Base-by-base conservation (phyloP, 768 basidiomycete genomes). In the Pleurotus ostreatus region DNA sequence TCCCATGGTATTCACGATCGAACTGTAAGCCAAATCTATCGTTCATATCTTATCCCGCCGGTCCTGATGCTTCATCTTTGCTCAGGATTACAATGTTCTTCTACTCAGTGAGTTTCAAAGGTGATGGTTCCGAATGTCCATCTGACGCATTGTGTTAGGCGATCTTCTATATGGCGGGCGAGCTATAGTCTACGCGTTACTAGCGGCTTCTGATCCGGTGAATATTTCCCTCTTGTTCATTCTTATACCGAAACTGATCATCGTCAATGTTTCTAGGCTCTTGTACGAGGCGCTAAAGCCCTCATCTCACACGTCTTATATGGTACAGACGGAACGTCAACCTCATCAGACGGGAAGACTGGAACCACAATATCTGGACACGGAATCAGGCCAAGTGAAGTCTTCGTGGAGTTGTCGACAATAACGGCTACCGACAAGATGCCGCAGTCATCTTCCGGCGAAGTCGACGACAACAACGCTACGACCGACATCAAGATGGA, bases 121-220 rank as follows among this genome's bases (percentile, higher is more conserved):
- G 2, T 13, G 2, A 2, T n/a, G 22, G 0, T 9, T 26, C 15
- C 6, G 15, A 30, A 37, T 40, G 41, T n/a, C 38, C 7, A 9
- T 15, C 20, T 34, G 7, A 23, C 3, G 15, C 26, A 22, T 9
- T 48, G 22, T 26, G 2, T n/a, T 1, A 48, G 46, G 46, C n/a
- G 23, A 48, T 48, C 26, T 48, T n/a, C 22, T 48, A 23, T 48
- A 48, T n/a, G 46, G 46, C 15, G 46, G 46, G 13, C 18, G 46
- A 13, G 23, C 46, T 11, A 37, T 62, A 8, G n/a, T 62, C 1
- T 62, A 62, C 26, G 61, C 56, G 2, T 41, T 57, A 18, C 34
- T 61, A 2, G 52, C 60, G 2, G 55, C 52, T 11, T 44, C 56
- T 3, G 60, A 61, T 22, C 60, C 60, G 16, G 60, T 61, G 15